Percentiles rank a stretch among this genome's conserved stretches.
These are phyloP conservation scores for Trichocladium antarcticum DNA, from an alignment of 495 filamentous ascomycete genomes.

Conservation along the genomic window DNA sequence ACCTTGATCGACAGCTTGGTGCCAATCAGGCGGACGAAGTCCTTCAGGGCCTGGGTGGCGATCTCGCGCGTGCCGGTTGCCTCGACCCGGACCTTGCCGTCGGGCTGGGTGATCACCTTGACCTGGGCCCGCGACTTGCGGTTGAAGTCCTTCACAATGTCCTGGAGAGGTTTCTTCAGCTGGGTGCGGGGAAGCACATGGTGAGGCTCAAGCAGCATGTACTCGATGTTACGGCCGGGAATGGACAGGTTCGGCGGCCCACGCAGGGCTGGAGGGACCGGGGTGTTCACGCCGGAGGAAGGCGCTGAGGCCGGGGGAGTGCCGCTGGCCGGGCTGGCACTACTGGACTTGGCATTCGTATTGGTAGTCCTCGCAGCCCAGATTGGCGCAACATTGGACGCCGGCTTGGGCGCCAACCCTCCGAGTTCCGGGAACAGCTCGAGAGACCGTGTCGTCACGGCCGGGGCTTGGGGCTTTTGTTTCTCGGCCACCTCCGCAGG, in stretches of 20 bases:
- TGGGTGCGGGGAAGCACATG: conserved; percentile 63
- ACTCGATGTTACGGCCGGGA: conserved; percentile 68
- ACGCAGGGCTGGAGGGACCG: conserved; percentile 38
- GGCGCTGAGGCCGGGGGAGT: conserved; percentile 47
- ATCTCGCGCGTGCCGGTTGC: conserved; percentile 68
- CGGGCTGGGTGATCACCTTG: conserved; percentile 55
- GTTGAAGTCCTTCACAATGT: conserved; percentile 80
- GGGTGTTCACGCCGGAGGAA: conserved; percentile 45
- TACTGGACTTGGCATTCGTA: conserved; percentile 49
- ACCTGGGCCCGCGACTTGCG: conserved; percentile 76
- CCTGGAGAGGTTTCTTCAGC: conserved; percentile 68
- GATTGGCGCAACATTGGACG: conserved; percentile 46
- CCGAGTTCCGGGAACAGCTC: conserved; percentile 86
- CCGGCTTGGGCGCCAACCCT: conserved; percentile 52
- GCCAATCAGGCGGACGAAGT: conserved; percentile 73
- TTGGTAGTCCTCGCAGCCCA: conserved; percentile 38
- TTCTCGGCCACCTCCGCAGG: conserved; percentile 53
- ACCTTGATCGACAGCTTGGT: conserved; percentile 70
- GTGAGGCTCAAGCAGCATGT: conserved; percentile 55
- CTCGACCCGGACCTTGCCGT: conserved; percentile 62
- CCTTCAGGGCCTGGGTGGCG: conserved; percentile 71
- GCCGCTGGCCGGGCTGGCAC: conserved; percentile 41
- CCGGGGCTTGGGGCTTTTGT: conserved; percentile 43
- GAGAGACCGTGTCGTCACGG: conserved; percentile 55
- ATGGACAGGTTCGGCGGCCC: conserved; percentile 54